Evolutionary conservation across 441 rosid species (phyloP).

Genomic region (Gossypium davidsonii): DNA sequence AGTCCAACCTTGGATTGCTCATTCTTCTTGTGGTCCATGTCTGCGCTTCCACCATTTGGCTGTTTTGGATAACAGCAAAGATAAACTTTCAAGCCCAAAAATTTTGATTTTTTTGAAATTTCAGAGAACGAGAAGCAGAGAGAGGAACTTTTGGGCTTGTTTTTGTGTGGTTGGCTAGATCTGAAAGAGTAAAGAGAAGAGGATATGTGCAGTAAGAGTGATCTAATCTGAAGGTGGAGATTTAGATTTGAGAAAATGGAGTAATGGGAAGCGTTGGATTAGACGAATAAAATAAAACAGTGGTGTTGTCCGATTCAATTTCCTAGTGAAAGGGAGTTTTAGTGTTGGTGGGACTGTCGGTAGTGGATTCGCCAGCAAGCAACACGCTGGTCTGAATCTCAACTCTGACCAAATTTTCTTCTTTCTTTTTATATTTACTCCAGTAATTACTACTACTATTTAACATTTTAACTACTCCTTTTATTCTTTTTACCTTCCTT

Average conservation of each 20-base stretch:
- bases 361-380: constrained; percentile 18
- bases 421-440: neutral
- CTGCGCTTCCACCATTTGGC: constrained; percentile 82
- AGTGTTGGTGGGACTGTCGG: constrained; percentile 45
- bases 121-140: neutral
- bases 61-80: neutral
- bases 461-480: neutral
- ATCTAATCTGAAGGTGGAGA: constrained; percentile 46
- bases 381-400: neutral
- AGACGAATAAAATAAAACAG: constrained; percentile 1
- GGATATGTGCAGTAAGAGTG: constrained; percentile 12
- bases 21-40: constrained; percentile 93
- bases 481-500: neutral
- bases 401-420: neutral
- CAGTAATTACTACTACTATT: too few relatives aligned
- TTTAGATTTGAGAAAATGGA: constrained; percentile 38
- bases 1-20: constrained; percentile 86
- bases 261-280: constrained; percentile 37
- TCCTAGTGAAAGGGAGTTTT: constrained; percentile 19
- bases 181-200: constrained; percentile 26
- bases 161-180: constrained; percentile 22
- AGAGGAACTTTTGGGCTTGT: constrained; percentile 10
- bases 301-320: constrained; percentile 16
- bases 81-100: constrained; percentile 2
- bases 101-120: neutral